Conservation (phyloP, 2,329 filamentous ascomycete species). For the Camillea tinctor region DNA sequence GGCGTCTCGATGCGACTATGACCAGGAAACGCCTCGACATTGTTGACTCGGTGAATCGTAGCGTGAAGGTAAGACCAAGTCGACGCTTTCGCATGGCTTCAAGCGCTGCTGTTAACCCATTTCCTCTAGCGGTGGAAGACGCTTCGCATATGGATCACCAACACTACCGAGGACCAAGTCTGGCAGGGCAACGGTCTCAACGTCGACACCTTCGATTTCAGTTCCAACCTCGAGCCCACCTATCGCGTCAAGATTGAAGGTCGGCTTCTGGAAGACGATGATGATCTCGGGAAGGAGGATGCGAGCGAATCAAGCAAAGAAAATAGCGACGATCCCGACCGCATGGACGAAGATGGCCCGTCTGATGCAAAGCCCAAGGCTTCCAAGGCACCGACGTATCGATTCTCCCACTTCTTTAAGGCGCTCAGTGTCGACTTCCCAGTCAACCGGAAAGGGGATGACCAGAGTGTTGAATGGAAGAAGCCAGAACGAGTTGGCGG, state of each 20-base stretch:
- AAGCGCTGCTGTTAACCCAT: conserved; percentile 12
- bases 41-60: conserved; percentile 74
- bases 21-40: conserved; percentile 92
- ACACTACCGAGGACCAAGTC: conserved; percentile 89
- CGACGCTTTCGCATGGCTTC: not conserved
- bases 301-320: conserved; percentile 47
- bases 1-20: conserved; percentile 85
- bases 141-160: conserved; percentile 90
- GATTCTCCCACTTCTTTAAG: conserved; percentile 79
- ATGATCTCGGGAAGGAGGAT: conserved; percentile 47
- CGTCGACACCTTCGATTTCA: conserved; percentile 78
- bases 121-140: conserved; percentile 68
- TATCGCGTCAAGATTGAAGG: conserved; percentile 94
- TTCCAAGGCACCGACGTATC: conserved; percentile 45
- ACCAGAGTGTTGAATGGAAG: conserved; percentile 77
- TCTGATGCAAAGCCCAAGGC: conserved; percentile 33
- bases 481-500: conserved; percentile 64
- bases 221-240: conserved; percentile 70
- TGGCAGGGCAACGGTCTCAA: conserved; percentile 77
- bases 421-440: conserved; percentile 75
- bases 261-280: conserved; percentile 70
- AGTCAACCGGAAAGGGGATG: conserved; percentile 54
- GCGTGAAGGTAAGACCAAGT: conserved; percentile 57
- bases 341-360: conserved; percentile 59
- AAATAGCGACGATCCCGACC: conserved; percentile 47